Base-by-base conservation (phyloP, 2,329 filamentous ascomycete species). In the Alternaria gansuensis region DNA sequence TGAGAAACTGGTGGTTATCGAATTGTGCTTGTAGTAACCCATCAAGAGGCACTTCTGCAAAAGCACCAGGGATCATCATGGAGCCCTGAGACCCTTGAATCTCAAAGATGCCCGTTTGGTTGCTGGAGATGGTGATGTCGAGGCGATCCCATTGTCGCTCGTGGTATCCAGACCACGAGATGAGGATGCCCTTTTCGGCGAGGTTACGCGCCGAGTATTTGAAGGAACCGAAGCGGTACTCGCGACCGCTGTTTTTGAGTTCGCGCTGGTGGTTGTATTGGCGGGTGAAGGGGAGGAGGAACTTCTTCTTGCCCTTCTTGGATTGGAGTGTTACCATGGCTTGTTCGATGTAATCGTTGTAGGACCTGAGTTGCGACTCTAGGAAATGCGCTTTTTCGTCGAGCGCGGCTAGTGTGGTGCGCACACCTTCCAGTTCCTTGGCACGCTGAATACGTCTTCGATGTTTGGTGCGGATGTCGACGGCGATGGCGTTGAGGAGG, bases 281-380 rank as follows among this genome's bases (percentile, higher is more conserved):
- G 74, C 96, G 96, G 24, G 94, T 97, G 77, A 99, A 99, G 13
- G 95, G 95, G 77, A 99, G 86, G 55, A 97, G 85, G 83, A 97
- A 97, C 52, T 90, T 87, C 78, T 96, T 96, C 82, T 96, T 96
- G 62, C 90, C 93, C 80, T 97, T 97, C 79, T 97, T 96, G 80
- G 91, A 97, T 78, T 98, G 95, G 58, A 99, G 83, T 4, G 96
- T 99, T 60, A 93, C 85, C 92, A 99, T 97, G 48, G 95, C 94
- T 78, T 97, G 93, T 81, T 99, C 96, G 73, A 99, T 97, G 79
- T 99, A 99, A 80, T 99, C 93, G 75, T 99, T 97, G 81, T 99
- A 99, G 65, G 90, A 95, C 83, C 97, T 97, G 60, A 96, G 87
- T 80, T 99, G 95, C 69, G 93, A 90, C 75, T 99, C 95, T 9